These are phyloP conservation scores for Cryomyces minteri DNA, from an alignment of 495 filamentous ascomycete species.

Conservation along the genomic window DNA sequence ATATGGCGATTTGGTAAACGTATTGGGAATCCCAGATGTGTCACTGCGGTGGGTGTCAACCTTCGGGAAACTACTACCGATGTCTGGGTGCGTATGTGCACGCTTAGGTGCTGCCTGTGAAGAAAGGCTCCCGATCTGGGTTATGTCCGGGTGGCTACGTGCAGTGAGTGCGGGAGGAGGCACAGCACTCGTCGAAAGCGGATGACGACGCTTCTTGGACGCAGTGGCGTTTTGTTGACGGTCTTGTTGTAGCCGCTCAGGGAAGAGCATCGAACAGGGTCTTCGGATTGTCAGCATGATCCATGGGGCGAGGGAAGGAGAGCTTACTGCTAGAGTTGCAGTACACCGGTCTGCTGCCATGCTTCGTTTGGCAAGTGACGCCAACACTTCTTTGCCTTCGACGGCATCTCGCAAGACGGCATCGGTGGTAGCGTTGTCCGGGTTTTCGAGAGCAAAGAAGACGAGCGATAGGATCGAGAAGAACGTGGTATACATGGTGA, in stretches of 20 bases:
- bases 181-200: not conserved
- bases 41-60: too few relatives aligned
- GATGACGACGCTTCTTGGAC: conserved; percentile 9
- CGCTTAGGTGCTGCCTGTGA: too few relatives aligned
- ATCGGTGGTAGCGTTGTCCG: conserved; percentile 52
- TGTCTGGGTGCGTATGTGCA: too few relatives aligned
- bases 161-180: not conserved
- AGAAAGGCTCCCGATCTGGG: not conserved
- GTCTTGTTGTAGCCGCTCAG: conserved; percentile 40
- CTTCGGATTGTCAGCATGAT: conserved; percentile 23
- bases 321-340: conserved; percentile 47
- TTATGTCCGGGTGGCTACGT: conserved; percentile 9
- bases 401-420: conserved; percentile 70
- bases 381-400: conserved; percentile 67
- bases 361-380: conserved; percentile 59
- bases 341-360: conserved; percentile 78
- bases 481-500: conserved; percentile 89
- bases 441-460: conserved; percentile 83
- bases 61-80: too few relatives aligned
- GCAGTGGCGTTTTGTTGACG: conserved; percentile 5
- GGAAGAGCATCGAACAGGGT: conserved; percentile 66
- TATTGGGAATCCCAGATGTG: not conserved
- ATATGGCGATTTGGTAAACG: not conserved
- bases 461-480: conserved; percentile 81
- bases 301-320: not conserved